phyloP scores from a whole-genome alignment of 805 yeast genomes.

The Saccharomycopsis fibuligera region DNA sequence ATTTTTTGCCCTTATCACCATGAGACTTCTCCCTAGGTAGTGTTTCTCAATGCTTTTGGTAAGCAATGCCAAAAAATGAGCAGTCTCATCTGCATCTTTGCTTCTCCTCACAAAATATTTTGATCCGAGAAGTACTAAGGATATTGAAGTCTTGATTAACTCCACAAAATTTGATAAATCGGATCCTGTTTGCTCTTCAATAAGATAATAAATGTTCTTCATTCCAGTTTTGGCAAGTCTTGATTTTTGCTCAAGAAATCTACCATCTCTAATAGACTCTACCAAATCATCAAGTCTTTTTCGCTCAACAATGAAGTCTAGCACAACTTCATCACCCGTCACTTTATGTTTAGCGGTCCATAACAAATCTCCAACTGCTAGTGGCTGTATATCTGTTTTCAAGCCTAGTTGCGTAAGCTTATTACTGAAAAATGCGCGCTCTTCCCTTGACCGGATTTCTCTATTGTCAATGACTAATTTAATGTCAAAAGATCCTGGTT shows the following conservation, averaged over 20 bases:
- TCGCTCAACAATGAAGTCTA: constrained; percentile 84
- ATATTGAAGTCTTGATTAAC: constrained; percentile 69
- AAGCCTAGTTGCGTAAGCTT: constrained; percentile 47
- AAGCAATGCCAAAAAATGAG: constrained; percentile 45
- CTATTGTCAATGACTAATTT: constrained; percentile 70
- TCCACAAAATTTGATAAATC: constrained; percentile 44
- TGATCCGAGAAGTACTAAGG: constrained; percentile 59
- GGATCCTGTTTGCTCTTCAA: constrained; percentile 64
- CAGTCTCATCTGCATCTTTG: constrained; percentile 67
- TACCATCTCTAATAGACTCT: constrained; percentile 75
- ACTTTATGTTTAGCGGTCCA: constrained; percentile 76
- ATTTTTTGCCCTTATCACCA: constrained; percentile 47
- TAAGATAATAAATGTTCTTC: constrained; percentile 60
- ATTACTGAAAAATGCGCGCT: constrained; percentile 63
- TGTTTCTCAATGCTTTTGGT: constrained; percentile 38
- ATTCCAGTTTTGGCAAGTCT: constrained; percentile 68
- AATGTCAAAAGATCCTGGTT: constrained; percentile 49
- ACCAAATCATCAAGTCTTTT: constrained; percentile 85
- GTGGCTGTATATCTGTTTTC: constrained; percentile 44
- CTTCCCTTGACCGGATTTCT: constrained; percentile 63
- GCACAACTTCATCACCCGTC: constrained; percentile 55
- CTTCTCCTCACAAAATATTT: constrained; percentile 66
- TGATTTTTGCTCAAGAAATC: constrained; percentile 81
- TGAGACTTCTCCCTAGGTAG: constrained; percentile 34
- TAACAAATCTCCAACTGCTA: constrained; percentile 79